These are phyloP conservation scores for Leishmania guyanensis DNA, from an alignment of 208 protist species.

Conservation along the genomic window DNA sequence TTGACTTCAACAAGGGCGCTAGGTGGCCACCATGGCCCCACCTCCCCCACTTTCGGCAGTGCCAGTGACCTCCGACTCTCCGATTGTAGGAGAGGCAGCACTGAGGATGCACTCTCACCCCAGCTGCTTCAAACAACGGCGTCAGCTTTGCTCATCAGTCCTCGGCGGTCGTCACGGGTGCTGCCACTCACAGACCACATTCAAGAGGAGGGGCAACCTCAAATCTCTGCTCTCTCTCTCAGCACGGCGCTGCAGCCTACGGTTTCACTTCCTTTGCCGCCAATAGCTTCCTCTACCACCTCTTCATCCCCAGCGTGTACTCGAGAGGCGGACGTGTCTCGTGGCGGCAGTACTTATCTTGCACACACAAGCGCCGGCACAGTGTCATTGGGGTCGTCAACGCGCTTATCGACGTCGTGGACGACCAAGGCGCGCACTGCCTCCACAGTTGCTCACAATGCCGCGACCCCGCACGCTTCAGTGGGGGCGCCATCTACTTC, in stretches of 20 bases:
- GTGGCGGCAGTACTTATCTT: background rate
- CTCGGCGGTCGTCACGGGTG: constrained; percentile 17
- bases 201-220: constrained; percentile 7
- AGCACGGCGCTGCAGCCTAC: background rate
- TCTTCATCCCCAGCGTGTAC: background rate
- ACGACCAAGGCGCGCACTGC: background rate
- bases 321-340: background rate
- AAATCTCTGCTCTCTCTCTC: constrained; percentile 1
- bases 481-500: background rate
- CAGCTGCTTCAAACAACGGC: background rate
- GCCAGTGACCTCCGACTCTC: constrained; percentile 19
- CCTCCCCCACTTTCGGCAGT: constrained; percentile 22
- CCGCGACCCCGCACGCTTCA: background rate
- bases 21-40: constrained; percentile 11
- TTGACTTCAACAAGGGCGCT: background rate
- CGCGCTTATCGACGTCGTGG: constrained; percentile 8
- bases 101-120: constrained; percentile 1
- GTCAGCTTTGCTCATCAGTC: background rate
- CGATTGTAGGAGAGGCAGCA: background rate
- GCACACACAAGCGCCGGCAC: background rate
- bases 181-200: constrained; percentile 29
- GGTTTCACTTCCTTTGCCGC: background rate
- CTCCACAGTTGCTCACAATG: constrained; percentile 6
- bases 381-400: background rate
- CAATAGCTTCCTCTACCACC: background rate